Percentiles rank a stretch among this genome's conserved stretches.
Evolutionary conservation across 2,329 filamentous ascomycete species (phyloP).

Genomic region (Penicillium sp.): DNA sequence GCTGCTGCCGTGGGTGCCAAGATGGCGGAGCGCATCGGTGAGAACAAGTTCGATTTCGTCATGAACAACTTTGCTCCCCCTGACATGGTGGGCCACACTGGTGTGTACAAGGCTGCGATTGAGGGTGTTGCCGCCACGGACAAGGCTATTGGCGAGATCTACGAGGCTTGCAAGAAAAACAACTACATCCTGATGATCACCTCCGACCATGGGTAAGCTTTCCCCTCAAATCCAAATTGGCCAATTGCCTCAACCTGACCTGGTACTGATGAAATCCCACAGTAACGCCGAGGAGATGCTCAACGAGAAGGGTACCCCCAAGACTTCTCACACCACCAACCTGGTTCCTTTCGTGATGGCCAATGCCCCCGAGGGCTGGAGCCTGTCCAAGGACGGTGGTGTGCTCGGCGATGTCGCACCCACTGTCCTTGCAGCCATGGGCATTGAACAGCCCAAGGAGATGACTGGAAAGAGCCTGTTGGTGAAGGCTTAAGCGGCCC

Average conservation of each 20-base stretch:
- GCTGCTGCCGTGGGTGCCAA: constrained; percentile 84
- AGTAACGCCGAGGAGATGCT: constrained; percentile 98
- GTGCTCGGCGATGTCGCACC: constrained; percentile 97
- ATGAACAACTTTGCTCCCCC: constrained; percentile 99
- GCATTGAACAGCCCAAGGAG: constrained; percentile 78
- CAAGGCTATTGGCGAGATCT: constrained; percentile 86
- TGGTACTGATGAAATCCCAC: constrained; percentile 16
- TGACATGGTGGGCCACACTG: constrained; percentile 99
- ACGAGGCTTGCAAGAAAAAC: constrained; percentile 87
- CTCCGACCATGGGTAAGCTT: constrained; percentile 73
- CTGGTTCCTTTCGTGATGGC: constrained; percentile 98
- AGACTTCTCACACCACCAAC: constrained; percentile 97
- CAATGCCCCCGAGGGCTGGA: constrained; percentile 87
- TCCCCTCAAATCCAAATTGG: neutral
- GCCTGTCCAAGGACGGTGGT: constrained; percentile 72
- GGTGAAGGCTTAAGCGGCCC: constrained; percentile 52
- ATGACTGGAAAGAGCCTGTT: constrained; percentile 87
- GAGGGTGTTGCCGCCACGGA: constrained; percentile 80
- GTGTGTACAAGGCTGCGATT: constrained; percentile 91
- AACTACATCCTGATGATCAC: constrained; percentile 94
- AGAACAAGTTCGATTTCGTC: constrained; percentile 86
- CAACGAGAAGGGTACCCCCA: constrained; percentile 88
- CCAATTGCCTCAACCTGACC: neutral
- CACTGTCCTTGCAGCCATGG: constrained; percentile 88
- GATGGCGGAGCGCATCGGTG: constrained; percentile 76